Percentiles rank a stretch among this genome's conserved stretches.
Evolutionary conservation across 495 filamentous ascomycete species (phyloP).

Genomic region (Hypoxylon lienhwacheense): DNA sequence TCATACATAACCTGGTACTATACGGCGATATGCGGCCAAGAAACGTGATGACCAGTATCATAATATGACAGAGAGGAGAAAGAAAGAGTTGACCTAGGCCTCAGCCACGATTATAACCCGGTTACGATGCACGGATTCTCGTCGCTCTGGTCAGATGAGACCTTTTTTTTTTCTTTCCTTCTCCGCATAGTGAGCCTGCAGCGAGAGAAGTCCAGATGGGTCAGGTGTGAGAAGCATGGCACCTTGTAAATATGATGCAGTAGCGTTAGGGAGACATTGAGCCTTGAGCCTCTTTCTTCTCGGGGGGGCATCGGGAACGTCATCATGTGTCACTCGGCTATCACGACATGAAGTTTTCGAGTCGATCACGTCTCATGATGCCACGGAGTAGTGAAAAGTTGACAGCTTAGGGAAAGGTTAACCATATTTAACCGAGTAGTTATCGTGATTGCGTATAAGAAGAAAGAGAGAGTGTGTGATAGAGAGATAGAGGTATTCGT

Average conservation of each 20-base stretch:
- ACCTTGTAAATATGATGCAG: too few species aligned
- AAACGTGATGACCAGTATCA: slow-evolving; percentile 3
- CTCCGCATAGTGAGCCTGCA: slow-evolving; percentile 11
- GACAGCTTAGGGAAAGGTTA: too few species aligned
- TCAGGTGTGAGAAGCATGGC: slow-evolving; percentile 9
- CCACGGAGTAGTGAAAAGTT: too few species aligned
- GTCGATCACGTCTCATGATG: too few species aligned
- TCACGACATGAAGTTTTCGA: slow-evolving; percentile 1
- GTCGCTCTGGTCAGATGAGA: slow-evolving; percentile 10
- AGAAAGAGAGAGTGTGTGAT: too few species aligned
- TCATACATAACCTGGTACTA: too few species aligned
- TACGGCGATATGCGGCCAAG: background rate
- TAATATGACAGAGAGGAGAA: slow-evolving; percentile 20
- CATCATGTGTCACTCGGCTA: slow-evolving; percentile 2
- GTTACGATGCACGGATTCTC: slow-evolving; percentile 6
- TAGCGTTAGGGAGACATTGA: too few species aligned
- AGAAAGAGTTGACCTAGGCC: slow-evolving; percentile 29
- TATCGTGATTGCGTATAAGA: too few species aligned
- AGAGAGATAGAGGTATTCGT: too few species aligned
- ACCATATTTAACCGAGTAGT: too few species aligned
- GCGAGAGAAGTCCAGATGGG: slow-evolving; percentile 1
- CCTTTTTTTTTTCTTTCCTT: too few species aligned
- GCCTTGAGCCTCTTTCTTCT: background rate
- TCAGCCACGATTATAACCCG: slow-evolving; percentile 31
- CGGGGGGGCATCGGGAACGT: slow-evolving; percentile 1